phyloP scores from a whole-genome alignment of 352 stramenopile genomes.

The Thraustochytrium striatum region DNA sequence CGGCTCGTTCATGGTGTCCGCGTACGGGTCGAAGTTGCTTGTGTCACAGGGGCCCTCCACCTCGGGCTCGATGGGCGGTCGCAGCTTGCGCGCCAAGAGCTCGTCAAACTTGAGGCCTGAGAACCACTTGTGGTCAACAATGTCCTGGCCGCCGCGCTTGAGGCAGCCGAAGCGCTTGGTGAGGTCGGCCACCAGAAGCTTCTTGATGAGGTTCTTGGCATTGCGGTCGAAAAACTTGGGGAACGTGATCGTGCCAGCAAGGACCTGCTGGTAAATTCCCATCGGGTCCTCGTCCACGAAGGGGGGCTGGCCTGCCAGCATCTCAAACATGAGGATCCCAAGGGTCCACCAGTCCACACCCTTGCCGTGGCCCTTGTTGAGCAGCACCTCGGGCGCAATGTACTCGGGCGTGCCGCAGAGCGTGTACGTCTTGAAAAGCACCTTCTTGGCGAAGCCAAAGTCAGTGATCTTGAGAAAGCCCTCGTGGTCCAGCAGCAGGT shows the following conservation, averaged over 20 bases:
- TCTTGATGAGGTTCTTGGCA: constrained; percentile 92
- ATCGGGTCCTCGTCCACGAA: constrained; percentile 94
- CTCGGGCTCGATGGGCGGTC: constrained; percentile 82
- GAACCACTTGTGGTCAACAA: constrained; percentile 96
- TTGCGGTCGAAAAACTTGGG: constrained; percentile 88
- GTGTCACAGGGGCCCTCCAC: constrained; percentile 84
- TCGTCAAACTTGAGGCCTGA: constrained; percentile 82
- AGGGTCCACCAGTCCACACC: constrained; percentile 93
- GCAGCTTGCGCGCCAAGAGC: constrained; percentile 61
- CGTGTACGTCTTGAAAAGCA: constrained; percentile 87
- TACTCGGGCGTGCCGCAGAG: constrained; percentile 79
- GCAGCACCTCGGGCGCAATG: constrained; percentile 72
- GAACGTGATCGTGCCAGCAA: constrained; percentile 88
- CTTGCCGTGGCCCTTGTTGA: constrained; percentile 65
- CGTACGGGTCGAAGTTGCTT: constrained; percentile 94
- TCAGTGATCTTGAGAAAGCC: constrained; percentile 92
- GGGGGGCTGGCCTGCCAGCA: constrained; percentile 89
- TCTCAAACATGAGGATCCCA: constrained; percentile 94
- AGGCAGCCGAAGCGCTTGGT: constrained; percentile 93
- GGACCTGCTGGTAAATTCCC: constrained; percentile 89
- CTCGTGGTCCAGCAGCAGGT: constrained; percentile 86
- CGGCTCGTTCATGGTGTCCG: constrained; percentile 81
- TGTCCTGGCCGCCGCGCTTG: constrained; percentile 88
- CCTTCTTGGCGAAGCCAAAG: constrained; percentile 76
- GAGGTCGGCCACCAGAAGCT: constrained; percentile 88